These are phyloP conservation scores for Ajuga reptans DNA, from an alignment of 305 asterid genomes.

Conservation along the genomic window DNA sequence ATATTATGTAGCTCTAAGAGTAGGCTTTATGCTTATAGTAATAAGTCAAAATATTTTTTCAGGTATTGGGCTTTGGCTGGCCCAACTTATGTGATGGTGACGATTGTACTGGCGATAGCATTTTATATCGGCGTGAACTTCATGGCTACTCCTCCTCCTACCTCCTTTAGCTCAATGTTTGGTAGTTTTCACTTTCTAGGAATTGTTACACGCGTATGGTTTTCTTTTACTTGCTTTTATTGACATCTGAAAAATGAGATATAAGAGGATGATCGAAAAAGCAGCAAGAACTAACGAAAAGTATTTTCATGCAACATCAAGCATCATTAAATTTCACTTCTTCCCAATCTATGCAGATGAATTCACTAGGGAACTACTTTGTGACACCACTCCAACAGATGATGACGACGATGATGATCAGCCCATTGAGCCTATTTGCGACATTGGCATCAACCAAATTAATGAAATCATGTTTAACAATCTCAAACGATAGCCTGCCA, in stretches of 20 bases:
- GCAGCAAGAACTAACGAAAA: not conserved
- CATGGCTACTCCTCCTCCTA: constrained; percentile 85
- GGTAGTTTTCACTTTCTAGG: constrained; percentile 34
- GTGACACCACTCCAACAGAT: constrained; percentile 25
- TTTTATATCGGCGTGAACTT: constrained; percentile 77
- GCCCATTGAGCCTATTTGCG: constrained; percentile 81
- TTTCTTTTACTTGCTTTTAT: not conserved
- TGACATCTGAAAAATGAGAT: not conserved
- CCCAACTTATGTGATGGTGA: constrained; percentile 64
- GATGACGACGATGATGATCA: constrained; percentile 57
- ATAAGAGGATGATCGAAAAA: not conserved
- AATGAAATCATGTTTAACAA: constrained; percentile 59
- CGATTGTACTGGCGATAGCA: constrained; percentile 45
- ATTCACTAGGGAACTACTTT: constrained; percentile 57
- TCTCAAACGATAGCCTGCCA: constrained; percentile 22
- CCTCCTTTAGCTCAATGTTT: constrained; percentile 59
- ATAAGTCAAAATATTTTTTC: constrained; percentile 21
- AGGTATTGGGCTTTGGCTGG: constrained; percentile 91
- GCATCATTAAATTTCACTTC: not conserved
- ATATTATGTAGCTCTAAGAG: not conserved
- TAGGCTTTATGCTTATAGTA: not conserved
- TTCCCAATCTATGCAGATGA: constrained; percentile 49
- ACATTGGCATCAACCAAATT: constrained; percentile 56
- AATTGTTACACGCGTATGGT: not conserved
- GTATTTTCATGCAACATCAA: not conserved